phyloP scores from a whole-genome alignment of 495 filamentous ascomycete species.

The Podospora sp. region DNA sequence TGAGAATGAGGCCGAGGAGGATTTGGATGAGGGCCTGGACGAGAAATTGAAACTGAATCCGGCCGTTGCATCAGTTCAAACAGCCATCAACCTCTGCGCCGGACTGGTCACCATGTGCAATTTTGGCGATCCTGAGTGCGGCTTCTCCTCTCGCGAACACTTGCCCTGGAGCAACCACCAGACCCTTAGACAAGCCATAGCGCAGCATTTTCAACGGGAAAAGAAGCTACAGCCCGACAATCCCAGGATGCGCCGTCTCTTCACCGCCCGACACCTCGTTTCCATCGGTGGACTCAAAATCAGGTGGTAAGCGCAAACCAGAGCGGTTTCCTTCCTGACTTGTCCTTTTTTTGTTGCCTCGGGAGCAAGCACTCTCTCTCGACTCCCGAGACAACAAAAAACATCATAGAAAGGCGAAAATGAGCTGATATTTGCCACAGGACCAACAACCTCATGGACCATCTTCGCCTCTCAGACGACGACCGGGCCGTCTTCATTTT shows the following conservation, averaged over 20 bases:
- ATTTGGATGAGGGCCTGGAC: not conserved
- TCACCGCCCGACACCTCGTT: slow-evolving; percentile 24
- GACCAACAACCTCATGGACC: slow-evolving; percentile 49
- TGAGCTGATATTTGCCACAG: too few relatives aligned
- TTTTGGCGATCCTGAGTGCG: not conserved
- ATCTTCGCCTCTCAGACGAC: slow-evolving; percentile 44
- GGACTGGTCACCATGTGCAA: slow-evolving; percentile 20
- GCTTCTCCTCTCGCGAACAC: slow-evolving; percentile 4
- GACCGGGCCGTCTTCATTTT: slow-evolving; percentile 46
- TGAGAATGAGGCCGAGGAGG: not conserved
- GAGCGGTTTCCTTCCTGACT: too few relatives aligned
- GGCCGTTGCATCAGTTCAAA: not conserved
- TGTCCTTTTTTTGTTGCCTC: too few relatives aligned
- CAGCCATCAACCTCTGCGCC: slow-evolving; percentile 14
- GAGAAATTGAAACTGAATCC: not conserved
- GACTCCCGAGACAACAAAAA: too few relatives aligned
- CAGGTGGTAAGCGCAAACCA: too few relatives aligned
- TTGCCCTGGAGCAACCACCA: slow-evolving; percentile 11
- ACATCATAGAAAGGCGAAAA: too few relatives aligned
- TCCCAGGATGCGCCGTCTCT: slow-evolving; percentile 19
- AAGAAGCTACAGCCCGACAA: slow-evolving; percentile 7
- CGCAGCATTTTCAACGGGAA: slow-evolving; percentile 8
- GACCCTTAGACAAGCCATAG: slow-evolving; percentile 13
- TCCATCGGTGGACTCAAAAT: slow-evolving; percentile 43
- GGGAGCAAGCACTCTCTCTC: too few relatives aligned